Evolutionary conservation across 148 eudicot species (phyloP).

Genomic region (Fallopia convolvulus): DNA sequence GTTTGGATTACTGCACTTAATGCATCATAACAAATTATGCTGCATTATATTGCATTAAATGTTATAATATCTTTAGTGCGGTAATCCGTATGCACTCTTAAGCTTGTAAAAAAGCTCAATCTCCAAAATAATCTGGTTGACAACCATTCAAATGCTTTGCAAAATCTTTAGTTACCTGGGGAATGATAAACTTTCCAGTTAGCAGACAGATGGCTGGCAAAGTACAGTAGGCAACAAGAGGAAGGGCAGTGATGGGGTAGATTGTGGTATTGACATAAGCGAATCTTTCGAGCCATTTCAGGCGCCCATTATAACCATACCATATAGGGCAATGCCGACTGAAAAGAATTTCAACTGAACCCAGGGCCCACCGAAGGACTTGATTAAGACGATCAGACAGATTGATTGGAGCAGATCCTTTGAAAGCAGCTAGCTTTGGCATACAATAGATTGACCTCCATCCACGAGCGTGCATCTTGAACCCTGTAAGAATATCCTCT

Average conservation of each 20-base stretch:
- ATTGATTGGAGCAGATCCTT: conserved; percentile 80
- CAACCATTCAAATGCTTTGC: not conserved
- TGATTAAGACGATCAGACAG: conserved; percentile 76
- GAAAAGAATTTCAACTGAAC: conserved; percentile 67
- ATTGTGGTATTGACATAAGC: conserved; percentile 63
- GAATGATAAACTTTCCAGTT: conserved; percentile 66
- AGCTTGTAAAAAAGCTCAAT: too few species aligned
- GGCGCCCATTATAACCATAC: conserved; percentile 58
- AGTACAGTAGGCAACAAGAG: conserved; percentile 61
- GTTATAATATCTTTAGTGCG: not conserved
- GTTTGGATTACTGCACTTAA: too few species aligned
- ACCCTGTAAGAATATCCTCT: conserved; percentile 78
- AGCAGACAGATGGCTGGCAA: conserved; percentile 70
- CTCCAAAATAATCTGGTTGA: too few species aligned
- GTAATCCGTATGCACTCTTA: too few species aligned
- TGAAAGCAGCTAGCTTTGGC: conserved; percentile 68
- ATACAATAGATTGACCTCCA: conserved; percentile 72
- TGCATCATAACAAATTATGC: too few species aligned
- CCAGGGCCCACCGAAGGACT: conserved; percentile 76
- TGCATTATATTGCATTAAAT: too few species aligned
- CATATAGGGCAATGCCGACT: conserved; percentile 78
- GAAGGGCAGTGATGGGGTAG: conserved; percentile 61
- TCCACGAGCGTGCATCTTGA: conserved; percentile 78
- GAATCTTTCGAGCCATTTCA: conserved; percentile 61
- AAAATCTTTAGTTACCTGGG: conserved; percentile 35